Percentiles rank a stretch among this genome's conserved stretches.
Conservation (phyloP, 2,329 filamentous ascomycete genomes). For the Botrytis pseudocinerea region DNA sequence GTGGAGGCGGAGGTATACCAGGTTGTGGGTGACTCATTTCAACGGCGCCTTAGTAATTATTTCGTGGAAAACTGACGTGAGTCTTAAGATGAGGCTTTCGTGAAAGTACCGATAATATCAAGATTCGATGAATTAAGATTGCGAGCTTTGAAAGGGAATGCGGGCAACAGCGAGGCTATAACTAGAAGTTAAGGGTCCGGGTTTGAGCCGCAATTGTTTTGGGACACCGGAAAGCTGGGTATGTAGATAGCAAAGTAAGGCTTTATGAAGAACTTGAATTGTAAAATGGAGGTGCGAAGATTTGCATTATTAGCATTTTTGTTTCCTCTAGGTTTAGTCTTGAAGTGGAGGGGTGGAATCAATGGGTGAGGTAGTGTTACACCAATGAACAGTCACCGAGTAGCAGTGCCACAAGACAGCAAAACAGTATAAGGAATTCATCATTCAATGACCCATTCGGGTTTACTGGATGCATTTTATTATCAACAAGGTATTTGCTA, state of each 20-base stretch:
- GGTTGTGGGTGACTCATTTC: slow-evolving; percentile 5
- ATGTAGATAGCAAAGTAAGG: not conserved
- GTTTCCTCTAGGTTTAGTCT: not conserved
- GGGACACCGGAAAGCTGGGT: not conserved
- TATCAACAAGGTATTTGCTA: slow-evolving; percentile 13
- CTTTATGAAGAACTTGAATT: not conserved
- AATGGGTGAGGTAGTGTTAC: slow-evolving; percentile 9
- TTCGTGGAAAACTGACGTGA: not conserved
- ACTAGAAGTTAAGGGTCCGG: not conserved
- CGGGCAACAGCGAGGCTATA: slow-evolving; percentile 9
- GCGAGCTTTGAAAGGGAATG: not conserved
- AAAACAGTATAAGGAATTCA: not conserved
- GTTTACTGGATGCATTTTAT: not conserved
- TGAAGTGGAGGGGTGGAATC: slow-evolving; percentile 7
- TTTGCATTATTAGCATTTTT: not conserved
- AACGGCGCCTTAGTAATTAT: not conserved
- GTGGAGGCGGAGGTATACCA: not conserved
- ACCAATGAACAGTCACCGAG: slow-evolving; percentile 12
- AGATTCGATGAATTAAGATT: not conserved
- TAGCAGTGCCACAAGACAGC: slow-evolving; percentile 15
- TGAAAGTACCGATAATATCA: not conserved
- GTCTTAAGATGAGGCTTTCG: not conserved
- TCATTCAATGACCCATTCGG: not conserved
- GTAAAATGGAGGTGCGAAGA: not conserved
- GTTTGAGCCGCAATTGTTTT: not conserved